Evolutionary conservation across 169 alveolate genomes (phyloP).

Genomic region (Plasmodium vinckei): DNA sequence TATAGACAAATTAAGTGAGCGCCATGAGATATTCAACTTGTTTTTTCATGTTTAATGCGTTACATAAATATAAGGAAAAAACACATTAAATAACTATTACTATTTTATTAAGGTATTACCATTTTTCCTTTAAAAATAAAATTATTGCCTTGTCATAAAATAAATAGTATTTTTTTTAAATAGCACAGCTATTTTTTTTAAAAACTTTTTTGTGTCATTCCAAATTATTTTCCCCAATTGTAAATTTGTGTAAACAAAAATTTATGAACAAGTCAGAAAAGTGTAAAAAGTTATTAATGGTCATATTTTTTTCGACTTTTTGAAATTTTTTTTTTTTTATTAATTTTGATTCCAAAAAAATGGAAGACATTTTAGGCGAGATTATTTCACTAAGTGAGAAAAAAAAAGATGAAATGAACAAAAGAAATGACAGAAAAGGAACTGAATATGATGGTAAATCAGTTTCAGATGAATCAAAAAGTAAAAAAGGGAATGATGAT

Average conservation of each 20-base stretch:
- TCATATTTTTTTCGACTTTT: not conserved
- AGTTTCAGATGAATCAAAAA: not conserved
- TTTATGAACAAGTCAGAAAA: conserved; percentile 1
- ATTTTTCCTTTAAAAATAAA: too few species aligned
- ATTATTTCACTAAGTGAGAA: conserved; percentile 54
- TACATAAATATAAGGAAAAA: too few species aligned
- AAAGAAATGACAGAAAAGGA: not conserved
- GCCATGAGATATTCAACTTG: too few species aligned
- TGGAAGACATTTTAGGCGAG: conserved; percentile 55
- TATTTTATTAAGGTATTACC: too few species aligned
- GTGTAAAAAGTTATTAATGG: not conserved
- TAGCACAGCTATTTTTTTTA: too few species aligned
- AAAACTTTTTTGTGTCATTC: too few species aligned
- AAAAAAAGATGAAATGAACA: conserved; percentile 12
- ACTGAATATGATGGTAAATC: not conserved
- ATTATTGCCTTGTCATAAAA: too few species aligned
- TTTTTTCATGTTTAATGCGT: too few species aligned
- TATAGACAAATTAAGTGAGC: too few species aligned
- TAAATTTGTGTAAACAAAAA: not conserved
- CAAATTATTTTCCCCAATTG: too few species aligned
- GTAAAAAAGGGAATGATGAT: not conserved
- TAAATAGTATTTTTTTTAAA: too few species aligned
- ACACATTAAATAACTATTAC: too few species aligned
- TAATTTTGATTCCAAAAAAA: not conserved
- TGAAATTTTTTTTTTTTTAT: not conserved